Evolutionary conservation across 352 stramenopile genomes (phyloP).

Genomic region (Phytophthora constricta): DNA sequence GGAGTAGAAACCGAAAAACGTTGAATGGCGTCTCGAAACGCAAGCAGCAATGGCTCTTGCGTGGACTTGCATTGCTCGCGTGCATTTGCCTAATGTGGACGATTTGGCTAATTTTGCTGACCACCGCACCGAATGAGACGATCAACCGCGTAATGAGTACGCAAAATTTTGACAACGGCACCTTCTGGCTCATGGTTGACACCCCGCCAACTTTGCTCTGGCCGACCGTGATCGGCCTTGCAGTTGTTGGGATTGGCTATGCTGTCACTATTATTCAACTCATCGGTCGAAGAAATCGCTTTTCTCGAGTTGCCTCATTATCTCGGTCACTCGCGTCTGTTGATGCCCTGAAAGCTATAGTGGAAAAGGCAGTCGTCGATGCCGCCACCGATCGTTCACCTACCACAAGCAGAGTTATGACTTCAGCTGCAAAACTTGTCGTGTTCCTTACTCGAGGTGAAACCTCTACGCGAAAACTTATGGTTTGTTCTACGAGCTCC

Average conservation of each 20-base stretch:
- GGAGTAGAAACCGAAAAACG: not conserved
- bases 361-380: not conserved
- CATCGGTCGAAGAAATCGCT: not conserved
- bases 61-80: not conserved
- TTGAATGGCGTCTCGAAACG: not conserved
- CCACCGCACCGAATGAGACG: slow-evolving; percentile 7
- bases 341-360: not conserved
- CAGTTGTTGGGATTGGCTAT: slow-evolving; percentile 4
- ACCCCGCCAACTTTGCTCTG: slow-evolving; percentile 1
- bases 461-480: slow-evolving; percentile 2
- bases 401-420: not conserved
- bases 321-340: not conserved
- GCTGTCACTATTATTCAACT: not conserved
- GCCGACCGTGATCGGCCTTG: slow-evolving; percentile 1
- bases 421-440: not conserved
- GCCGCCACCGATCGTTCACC: too few relatives aligned
- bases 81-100: slow-evolving; percentile 24
- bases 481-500: not conserved
- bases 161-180: slow-evolving; percentile 11
- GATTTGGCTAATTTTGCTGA: slow-evolving; percentile 17
- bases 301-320: not conserved
- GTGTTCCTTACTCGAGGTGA: not conserved
- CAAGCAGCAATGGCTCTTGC: not conserved
- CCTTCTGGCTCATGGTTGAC: slow-evolving; percentile 25
- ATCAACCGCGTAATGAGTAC: slow-evolving; percentile 27